Base-by-base conservation (phyloP, 2,329 filamentous ascomycete genomes). In the Colletotrichum tamarilloi region DNA sequence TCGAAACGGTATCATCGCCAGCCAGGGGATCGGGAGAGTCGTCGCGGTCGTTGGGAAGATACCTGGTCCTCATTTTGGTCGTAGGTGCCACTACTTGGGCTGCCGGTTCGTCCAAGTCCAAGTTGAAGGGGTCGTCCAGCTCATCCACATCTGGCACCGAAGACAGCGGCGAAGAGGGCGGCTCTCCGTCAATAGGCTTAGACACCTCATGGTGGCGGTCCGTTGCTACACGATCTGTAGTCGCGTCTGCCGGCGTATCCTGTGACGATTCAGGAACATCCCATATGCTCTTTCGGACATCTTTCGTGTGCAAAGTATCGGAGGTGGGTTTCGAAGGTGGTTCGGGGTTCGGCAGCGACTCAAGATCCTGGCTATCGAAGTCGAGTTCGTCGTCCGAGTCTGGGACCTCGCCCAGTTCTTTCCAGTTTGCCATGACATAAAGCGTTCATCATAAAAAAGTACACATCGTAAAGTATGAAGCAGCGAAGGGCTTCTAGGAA, bases 351-450 rank as follows among this genome's bases (percentile, higher is more conserved):
- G 52, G 57, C 24, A 12, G 46, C 14, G 55, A 32, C 22, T 68
- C 74, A 26, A 49, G 55, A 42, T 73, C 74, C 70, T 84, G 79
- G 72, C 79, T 83, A 70, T 86, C 85, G 74, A 84, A 84, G 67
- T 78, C 83, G 75, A 80, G 82, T 60, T 87, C 86, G 70, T 87
- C 86, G 77, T 88, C 86, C 74, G 86, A 88, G 79, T 87, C 86
- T 70, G 86, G 86, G 76, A 88, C 82, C 78, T 86, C 85, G 77
- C 86, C 86, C 79, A 85, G 78, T 76, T 86, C 84, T 82, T 84
- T 87, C 86, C 86, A 88, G 75, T 83, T 84, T 69, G 79, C 80
- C 86, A 87, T 87, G 76, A 62, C 80, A 67, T 67, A 28, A 42
- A 58, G 53, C 68, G 30, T 62, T 72, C 74, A 76, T 76, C 53